Base-by-base conservation (phyloP, 2,329 filamentous ascomycete genomes). In the Beauveria australis region DNA sequence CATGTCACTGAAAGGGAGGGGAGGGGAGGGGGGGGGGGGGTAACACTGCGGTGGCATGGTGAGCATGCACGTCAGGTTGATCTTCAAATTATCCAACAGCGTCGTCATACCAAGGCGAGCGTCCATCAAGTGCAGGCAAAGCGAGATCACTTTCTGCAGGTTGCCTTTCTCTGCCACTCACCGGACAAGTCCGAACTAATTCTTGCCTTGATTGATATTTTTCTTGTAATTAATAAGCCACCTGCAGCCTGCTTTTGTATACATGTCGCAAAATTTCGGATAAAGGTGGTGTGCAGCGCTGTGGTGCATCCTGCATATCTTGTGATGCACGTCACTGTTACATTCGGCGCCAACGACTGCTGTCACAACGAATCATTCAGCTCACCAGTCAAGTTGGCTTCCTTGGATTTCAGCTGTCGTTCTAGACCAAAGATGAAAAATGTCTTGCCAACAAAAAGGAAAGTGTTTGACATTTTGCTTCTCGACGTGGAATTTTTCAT, bases 251-350 rank as follows among this genome's bases (percentile, higher is more conserved):
- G 26, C 41, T 19, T 43, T 43, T 47, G 18, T 14, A 7, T 33
- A 30, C 24, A 37, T 44, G 28, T 24, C 28, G 44, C 28, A 41
- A 8, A 43, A 47, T 19, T 19, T 28, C 16, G 33, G 12, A 37
- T 37, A 5, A 37, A 44, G 14, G 53, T 30, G 51, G 52, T 43
- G 52, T 24, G 51, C 33, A 40, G 33, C 48, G 37, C 37, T 19
- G 19, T 54, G 40, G 12, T 37, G 33, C 33, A 16, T 37, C 5
- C 51, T 59, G 48, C 12, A 26, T 33, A 37, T 26, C 56, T 46
- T 33, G 56, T 59, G 56, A 60, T 54, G 58, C 58, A 54, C 30
- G 51, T 60, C 58, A 60, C 51, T 26, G 58, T 60, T 60, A 44
- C 58, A 60, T 46, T 44, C 51, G 58, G 58, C 58, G 58, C 49